Evolutionary conservation across 495 filamentous ascomycete genomes (phyloP).

Genomic region (Evernia prunastri): DNA sequence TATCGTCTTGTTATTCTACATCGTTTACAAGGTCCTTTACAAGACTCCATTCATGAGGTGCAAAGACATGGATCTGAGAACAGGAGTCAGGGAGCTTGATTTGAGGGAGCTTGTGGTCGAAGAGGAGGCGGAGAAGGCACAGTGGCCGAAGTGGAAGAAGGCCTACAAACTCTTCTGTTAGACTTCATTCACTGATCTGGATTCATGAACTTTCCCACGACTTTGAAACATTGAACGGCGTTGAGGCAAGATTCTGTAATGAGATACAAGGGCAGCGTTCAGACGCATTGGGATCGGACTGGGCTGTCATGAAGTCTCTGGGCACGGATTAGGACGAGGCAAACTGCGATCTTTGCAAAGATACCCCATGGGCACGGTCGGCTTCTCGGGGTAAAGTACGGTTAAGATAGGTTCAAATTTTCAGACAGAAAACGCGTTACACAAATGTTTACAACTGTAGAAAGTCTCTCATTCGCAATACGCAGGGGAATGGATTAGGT

Average conservation of each 20-base stretch:
- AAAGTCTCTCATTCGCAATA: not conserved
- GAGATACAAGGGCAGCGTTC: not conserved
- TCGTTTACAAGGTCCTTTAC: constrained; percentile 74
- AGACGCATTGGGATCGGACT: not conserved
- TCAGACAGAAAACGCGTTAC: not conserved
- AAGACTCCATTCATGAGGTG: constrained; percentile 58
- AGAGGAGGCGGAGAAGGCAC: constrained; percentile 62
- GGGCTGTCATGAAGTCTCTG: constrained; percentile 4
- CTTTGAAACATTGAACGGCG: constrained; percentile 14
- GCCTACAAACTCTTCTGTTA: constrained; percentile 55
- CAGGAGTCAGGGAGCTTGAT: constrained; percentile 84
- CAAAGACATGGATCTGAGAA: constrained; percentile 75
- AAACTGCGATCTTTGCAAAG: constrained; percentile 1
- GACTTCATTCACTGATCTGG: not conserved
- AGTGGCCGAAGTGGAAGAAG: constrained; percentile 85
- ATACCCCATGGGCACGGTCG: constrained; percentile 11
- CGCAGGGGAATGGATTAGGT: not conserved
- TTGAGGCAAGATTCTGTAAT: not conserved
- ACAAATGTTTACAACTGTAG: not conserved
- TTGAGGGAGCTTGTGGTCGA: constrained; percentile 65
- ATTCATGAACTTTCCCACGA: not conserved
- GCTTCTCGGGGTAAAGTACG: not conserved
- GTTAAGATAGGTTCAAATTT: not conserved
- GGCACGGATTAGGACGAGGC: not conserved
- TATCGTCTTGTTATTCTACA: constrained; percentile 67